A percentile compares a stretch with the other conserved stretches of the same genome.
Conservation (phyloP, 1,284 basidiomycete genomes). For the Papiliotrema laurentii region DNA sequence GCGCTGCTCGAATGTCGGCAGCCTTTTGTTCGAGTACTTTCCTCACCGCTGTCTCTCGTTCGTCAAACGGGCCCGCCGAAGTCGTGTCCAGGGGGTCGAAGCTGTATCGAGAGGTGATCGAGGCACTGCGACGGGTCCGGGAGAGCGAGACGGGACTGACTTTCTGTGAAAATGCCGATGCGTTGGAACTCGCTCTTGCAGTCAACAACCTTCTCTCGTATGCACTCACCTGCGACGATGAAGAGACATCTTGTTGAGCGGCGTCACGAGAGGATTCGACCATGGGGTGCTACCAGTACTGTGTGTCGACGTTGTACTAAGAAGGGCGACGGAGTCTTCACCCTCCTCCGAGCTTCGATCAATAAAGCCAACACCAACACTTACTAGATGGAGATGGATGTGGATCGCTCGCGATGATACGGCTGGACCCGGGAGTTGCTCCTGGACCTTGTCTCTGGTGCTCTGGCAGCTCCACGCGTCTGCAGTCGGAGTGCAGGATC, state of each 20-base stretch:
- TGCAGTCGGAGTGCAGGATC: conserved; percentile 8
- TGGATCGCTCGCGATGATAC: conserved; percentile 29
- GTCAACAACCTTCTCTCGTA: not conserved
- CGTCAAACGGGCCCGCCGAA: conserved; percentile 19
- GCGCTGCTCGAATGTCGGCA: conserved; percentile 10
- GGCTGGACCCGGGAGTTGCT: conserved; percentile 26
- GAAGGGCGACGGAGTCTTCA: conserved; percentile 25
- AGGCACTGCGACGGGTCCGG: conserved; percentile 14
- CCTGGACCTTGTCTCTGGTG: conserved; percentile 10
- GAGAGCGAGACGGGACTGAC: conserved; percentile 11
- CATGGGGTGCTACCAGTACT: conserved; percentile 20
- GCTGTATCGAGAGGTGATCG: conserved; percentile 12
- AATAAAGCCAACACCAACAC: not conserved
- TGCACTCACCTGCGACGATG: conserved; percentile 28
- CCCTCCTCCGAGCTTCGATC: conserved; percentile 32
- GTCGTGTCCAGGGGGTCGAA: conserved; percentile 12
- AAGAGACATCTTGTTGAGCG: conserved; percentile 24
- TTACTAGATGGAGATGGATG: conserved; percentile 30
- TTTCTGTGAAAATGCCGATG: conserved; percentile 4
- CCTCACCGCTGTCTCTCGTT: conserved; percentile 28
- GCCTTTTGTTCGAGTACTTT: conserved; percentile 20
- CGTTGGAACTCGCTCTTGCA: conserved; percentile 3
- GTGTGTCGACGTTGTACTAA: conserved; percentile 19
- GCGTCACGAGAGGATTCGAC: conserved; percentile 22
- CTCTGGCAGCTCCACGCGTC: conserved; percentile 18